phyloP scores from a whole-genome alignment of 331 rosid species.

The Erythrophleum ivorense region DNA sequence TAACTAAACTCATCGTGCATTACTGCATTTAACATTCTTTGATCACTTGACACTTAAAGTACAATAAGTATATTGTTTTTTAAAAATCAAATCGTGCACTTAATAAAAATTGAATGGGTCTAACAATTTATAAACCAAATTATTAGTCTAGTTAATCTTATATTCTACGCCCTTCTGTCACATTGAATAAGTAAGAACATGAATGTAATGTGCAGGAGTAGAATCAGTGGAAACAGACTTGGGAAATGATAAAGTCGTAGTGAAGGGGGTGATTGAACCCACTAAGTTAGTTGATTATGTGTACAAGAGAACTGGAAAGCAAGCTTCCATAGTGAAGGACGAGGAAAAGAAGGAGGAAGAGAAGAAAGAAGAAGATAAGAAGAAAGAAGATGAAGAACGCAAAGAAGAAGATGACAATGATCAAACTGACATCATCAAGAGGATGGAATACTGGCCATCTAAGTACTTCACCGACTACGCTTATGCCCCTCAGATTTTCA shows the following conservation, averaged over 20 bases:
- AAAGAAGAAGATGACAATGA: slow-evolving; percentile 55
- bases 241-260: slow-evolving; percentile 66
- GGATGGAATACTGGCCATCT: slow-evolving; percentile 74
- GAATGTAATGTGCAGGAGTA: slow-evolving; percentile 62
- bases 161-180: background rate
- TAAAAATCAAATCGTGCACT: background rate
- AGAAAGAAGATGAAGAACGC: slow-evolving; percentile 43
- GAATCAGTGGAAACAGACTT: slow-evolving; percentile 86
- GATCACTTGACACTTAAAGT: too few relatives aligned
- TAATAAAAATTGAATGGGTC: background rate
- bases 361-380: slow-evolving; percentile 53
- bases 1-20: too few relatives aligned
- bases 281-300: slow-evolving; percentile 68
- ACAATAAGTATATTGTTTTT: background rate
- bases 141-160: background rate
- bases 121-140: background rate
- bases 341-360: slow-evolving; percentile 58
- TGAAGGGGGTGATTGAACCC: slow-evolving; percentile 81
- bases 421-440: slow-evolving; percentile 56
- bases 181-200: background rate
- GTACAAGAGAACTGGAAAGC: slow-evolving; percentile 71
- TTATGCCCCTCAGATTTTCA: slow-evolving; percentile 72
- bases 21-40: too few relatives aligned
- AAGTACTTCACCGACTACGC: slow-evolving; percentile 60
- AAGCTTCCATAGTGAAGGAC: slow-evolving; percentile 67